Base-by-base conservation (phyloP, 306 rosid genomes). In the Astragalus membranaceus region DNA sequence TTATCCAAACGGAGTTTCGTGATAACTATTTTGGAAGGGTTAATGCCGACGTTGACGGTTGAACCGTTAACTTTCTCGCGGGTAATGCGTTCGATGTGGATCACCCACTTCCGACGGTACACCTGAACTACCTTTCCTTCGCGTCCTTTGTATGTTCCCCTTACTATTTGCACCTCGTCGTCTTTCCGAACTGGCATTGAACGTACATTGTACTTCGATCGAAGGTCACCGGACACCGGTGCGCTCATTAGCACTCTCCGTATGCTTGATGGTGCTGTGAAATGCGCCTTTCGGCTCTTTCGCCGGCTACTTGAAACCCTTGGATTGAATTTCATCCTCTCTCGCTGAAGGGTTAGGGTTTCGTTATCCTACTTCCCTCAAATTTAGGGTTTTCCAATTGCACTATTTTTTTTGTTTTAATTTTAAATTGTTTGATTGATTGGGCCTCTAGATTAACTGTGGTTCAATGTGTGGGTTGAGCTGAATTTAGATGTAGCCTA, bases 31-130 rank as follows among this genome's bases (percentile, higher is more conserved):
- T 93, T 93, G 0, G 97, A 90, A 0, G 98, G 96, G 69, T 90
- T 74, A 78, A 93, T 75, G 2, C 98, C 98, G 6, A 93, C 97
- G 39, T 93, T 93, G 10, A 93, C 98, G 7, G 98, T 93, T 6
- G 90, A 84, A 0, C 98, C 97, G 30, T 90, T 93, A 0, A 94
- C 98, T 90, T 94, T 94, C 86, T 94, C 98, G 0, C 98, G 87
- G 1, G 98, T 94, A 49, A 94, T 88, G 6, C 98, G 87, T 70
- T 94, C 98, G 53, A 94, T 81, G 87, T 94, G 98, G 73, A 94
- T 90, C 15, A 88, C 94, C 97, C 97, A 94, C 58, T 94, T 94
- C 7, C 93, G 96, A 13, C 98, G 92, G 72, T 94, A 94, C 1
- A 94, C 98, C 87, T 88, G 92, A 0, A 90, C 96, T 0, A 94